Evolutionary conservation across 805 yeast species (phyloP).

Genomic region (Nakazawaea peltata): DNA sequence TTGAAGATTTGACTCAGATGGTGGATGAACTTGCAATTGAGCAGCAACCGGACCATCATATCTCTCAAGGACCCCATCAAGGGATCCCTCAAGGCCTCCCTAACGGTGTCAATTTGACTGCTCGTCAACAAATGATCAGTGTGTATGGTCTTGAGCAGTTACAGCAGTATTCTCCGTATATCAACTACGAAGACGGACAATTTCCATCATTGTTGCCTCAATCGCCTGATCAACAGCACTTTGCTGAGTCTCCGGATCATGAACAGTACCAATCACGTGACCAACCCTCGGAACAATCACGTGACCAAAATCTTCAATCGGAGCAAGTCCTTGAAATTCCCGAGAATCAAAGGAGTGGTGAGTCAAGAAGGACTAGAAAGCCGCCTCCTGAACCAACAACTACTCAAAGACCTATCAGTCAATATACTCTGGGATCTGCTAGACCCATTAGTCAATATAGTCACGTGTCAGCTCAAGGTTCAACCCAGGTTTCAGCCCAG

Average conservation of each 20-base stretch:
- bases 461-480: too few species aligned
- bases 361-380: conserved; percentile 6
- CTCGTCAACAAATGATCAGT: conserved; percentile 1
- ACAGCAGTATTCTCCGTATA: conserved; percentile 9
- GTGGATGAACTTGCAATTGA: conserved; percentile 1
- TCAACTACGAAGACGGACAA: conserved; percentile 8
- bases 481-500: too few species aligned
- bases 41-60: too few species aligned
- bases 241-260: neutral
- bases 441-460: conserved; percentile 4
- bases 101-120: neutral
- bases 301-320: too few species aligned
- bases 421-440: neutral
- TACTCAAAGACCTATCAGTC: conserved; percentile 2
- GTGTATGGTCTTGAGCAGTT: conserved; percentile 9
- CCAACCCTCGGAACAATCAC: conserved; percentile 1
- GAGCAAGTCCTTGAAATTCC: too few species aligned
- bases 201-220: conserved; percentile 6
- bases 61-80: neutral
- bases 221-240: conserved; percentile 3
- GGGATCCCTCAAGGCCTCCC: neutral
- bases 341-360: too few species aligned
- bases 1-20: conserved; percentile 1
- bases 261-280: neutral
- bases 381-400: conserved; percentile 4